Evolutionary conservation across 495 filamentous ascomycete genomes (phyloP).

Genomic region (Tetracladium marchalianum): DNA sequence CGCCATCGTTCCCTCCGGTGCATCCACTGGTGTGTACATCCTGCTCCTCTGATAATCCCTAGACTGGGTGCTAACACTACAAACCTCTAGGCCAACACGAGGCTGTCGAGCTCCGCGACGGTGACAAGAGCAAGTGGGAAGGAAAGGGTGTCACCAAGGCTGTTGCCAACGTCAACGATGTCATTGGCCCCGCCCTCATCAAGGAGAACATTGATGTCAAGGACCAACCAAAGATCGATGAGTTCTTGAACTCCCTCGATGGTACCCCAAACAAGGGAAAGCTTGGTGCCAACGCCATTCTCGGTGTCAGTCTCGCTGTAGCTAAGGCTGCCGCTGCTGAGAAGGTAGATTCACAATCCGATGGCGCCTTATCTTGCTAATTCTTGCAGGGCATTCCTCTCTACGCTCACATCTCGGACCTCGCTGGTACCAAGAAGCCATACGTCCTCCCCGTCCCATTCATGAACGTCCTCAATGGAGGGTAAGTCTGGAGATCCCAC

Average conservation of each 20-base stretch:
- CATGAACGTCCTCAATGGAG: constrained; percentile 99
- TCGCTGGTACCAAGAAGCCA: constrained; percentile 98
- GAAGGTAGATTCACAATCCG: constrained; percentile 48
- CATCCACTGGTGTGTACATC: constrained; percentile 72
- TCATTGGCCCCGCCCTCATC: constrained; percentile 86
- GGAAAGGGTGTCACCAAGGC: constrained; percentile 97
- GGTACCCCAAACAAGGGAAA: constrained; percentile 96
- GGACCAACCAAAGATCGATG: constrained; percentile 88
- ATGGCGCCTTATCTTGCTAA: background rate
- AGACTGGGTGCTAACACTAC: constrained; percentile 6
- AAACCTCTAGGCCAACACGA: constrained; percentile 74
- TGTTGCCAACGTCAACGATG: constrained; percentile 89
- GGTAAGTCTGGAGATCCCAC: constrained; percentile 29
- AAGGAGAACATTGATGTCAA: constrained; percentile 91
- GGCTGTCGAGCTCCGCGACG: constrained; percentile 96
- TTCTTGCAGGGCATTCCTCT: constrained; percentile 65
- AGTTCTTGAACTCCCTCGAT: constrained; percentile 93
- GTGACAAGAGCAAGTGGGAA: constrained; percentile 92
- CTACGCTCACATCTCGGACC: constrained; percentile 96
- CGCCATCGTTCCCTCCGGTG: constrained; percentile 96
- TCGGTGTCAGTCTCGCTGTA: constrained; percentile 90
- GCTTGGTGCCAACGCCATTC: constrained; percentile 96
- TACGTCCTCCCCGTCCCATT: constrained; percentile 98
- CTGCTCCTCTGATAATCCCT: constrained; percentile 3
- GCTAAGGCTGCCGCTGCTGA: constrained; percentile 98